Base-by-base conservation (phyloP, 169 alveolate genomes). In the Gregarina niphandrodes region DNA sequence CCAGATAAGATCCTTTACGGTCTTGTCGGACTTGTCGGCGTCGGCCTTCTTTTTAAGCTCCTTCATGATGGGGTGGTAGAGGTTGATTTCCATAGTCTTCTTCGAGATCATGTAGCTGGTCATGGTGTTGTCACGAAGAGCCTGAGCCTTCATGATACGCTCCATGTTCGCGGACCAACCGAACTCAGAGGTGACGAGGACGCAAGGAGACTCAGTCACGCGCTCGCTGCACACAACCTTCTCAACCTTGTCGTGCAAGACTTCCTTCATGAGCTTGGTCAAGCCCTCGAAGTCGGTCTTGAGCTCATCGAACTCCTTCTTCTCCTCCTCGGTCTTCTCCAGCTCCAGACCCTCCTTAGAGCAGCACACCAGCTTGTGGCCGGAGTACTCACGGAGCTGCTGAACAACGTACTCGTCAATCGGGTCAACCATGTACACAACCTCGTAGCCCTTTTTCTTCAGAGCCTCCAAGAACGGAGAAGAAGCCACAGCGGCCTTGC, bases 91-190 rank as follows among this genome's bases (percentile, higher is more conserved):
- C 96, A 93, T 87, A 54, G 95, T 93, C 82, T 90, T 90, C 84
- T 84, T 90, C 37, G 49, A 38, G 22, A 46, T 43, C 72, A 66
- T 62, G 64, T 62, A 62, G 20, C 52, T 44, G 7, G 97, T 81
- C 91, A 84, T 84, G 44, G 92, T 68, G 54, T 79, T 68, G 67
- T 90, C 97, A 60, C 98, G 78, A 18, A 93, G 87, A 18, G 99
- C 99, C 74, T 93, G 96, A 6, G 99, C 99, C 70, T 85, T 87
- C 99, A 92, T 92, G 69, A 89, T 92, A 56, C 98, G 82, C 64
- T 91, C 98, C 98, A 91, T 91, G 75, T 91, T 91, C 24, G 98
- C 98, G 43, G 96, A 77, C 98, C 98, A 91, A 38, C 98, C 98
- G 67, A 74, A 81, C 68, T 91, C 97, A 41, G 95, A 78, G 22